A percentile compares a stretch with the other conserved stretches of the same genome.
phyloP scores from a whole-genome alignment of 2,329 filamentous ascomycete genomes.

The Fusarium anthophilum region DNA sequence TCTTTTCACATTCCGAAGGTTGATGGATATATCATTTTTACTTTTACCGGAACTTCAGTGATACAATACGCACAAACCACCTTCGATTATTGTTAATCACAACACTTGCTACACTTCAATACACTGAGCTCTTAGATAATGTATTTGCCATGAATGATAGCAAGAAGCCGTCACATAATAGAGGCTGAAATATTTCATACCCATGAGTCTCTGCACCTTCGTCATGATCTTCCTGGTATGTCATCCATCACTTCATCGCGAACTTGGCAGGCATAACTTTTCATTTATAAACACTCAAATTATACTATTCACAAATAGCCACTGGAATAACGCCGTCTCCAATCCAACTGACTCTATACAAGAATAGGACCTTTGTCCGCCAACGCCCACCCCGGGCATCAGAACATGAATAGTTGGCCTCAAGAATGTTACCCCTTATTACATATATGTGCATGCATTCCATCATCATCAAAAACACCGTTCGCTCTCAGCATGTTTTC shows the following conservation, averaged over 20 bases:
- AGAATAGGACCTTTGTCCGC: slow-evolving; percentile 20
- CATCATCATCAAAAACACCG: slow-evolving; percentile 35
- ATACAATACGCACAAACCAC: neutral
- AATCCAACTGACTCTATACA: slow-evolving; percentile 40
- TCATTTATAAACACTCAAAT: slow-evolving; percentile 11
- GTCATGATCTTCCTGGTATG: neutral
- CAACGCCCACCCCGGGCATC: slow-evolving; percentile 16
- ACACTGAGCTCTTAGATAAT: neutral
- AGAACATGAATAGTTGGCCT: slow-evolving; percentile 31
- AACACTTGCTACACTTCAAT: neutral
- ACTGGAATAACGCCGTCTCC: slow-evolving; percentile 35
- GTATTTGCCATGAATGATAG: too few species aligned
- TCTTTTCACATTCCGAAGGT: neutral
- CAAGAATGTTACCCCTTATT: slow-evolving; percentile 37
- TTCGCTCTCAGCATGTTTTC: slow-evolving; percentile 31
- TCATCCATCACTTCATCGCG: neutral
- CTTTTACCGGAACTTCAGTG: too few species aligned
- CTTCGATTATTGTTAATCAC: neutral
- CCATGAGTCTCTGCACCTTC: neutral
- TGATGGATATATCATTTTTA: neutral
- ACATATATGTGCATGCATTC: slow-evolving; percentile 36
- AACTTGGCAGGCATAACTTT: neutral
- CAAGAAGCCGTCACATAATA: neutral
- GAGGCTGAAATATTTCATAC: neutral
- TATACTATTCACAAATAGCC: slow-evolving; percentile 34